Conservation (phyloP, 306 rosid species). For the Cicer pinnatifidum region DNA sequence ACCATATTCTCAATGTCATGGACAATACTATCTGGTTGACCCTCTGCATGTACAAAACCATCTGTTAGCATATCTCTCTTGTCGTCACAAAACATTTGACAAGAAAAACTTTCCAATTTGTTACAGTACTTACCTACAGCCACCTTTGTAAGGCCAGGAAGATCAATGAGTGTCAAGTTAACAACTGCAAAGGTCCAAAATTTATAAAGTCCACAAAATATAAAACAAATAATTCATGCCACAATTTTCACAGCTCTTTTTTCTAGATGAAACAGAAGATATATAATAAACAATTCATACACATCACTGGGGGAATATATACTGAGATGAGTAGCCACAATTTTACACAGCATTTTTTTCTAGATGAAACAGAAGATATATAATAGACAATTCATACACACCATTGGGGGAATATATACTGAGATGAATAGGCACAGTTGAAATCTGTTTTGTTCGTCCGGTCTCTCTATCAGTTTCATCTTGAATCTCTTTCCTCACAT, state of each 20-base stretch:
- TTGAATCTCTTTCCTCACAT: constrained; percentile 91
- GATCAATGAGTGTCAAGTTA: constrained; percentile 92
- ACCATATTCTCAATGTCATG: constrained; percentile 92
- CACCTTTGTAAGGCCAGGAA: constrained; percentile 96
- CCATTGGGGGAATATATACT: constrained; percentile 92
- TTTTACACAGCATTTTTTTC: not conserved
- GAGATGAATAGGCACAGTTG: constrained; percentile 91
- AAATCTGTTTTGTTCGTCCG: constrained; percentile 81
- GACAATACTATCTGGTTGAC: constrained; percentile 95
- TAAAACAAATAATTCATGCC: not conserved
- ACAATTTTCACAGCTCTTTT: not conserved
- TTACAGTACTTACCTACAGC: constrained; percentile 76
- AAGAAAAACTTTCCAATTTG: constrained; percentile 20
- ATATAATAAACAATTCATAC: constrained; percentile 11
- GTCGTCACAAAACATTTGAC: constrained; percentile 41
- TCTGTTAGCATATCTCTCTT: constrained; percentile 32
- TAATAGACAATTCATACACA: constrained; percentile 41
- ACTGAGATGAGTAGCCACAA: constrained; percentile 79
- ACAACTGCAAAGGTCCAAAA: constrained; percentile 72
- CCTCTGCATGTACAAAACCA: constrained; percentile 67
- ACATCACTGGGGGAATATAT: constrained; percentile 88
- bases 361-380: not conserved
- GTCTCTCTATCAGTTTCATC: constrained; percentile 98
- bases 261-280: not conserved
- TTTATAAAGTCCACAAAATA: constrained; percentile 19